A percentile compares a stretch with the other conserved stretches of the same genome.
phyloP scores from a whole-genome alignment of 148 eudicot genomes.

The Fagopyrum tataricum region DNA sequence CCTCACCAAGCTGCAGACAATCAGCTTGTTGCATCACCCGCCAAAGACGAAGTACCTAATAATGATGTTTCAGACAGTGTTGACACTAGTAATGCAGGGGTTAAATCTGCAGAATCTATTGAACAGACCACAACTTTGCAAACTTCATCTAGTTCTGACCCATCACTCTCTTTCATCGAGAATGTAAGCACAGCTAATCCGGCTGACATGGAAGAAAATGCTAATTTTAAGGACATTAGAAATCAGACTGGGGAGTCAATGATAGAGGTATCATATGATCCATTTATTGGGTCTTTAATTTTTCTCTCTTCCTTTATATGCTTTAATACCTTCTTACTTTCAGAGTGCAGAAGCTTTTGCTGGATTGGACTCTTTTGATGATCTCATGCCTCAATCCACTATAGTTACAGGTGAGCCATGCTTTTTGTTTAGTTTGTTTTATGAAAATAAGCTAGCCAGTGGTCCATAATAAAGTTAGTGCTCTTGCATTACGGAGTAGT shows the following conservation, averaged over 20 bases:
- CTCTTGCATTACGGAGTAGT: too few species aligned
- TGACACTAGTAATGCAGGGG: constrained; percentile 2
- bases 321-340: constrained; percentile 3
- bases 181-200: constrained; percentile 16
- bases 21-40: constrained; percentile 15
- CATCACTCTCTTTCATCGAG: constrained; percentile 12
- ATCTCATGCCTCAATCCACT: constrained; percentile 22
- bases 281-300: neutral
- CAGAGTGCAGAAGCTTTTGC: constrained; percentile 33
- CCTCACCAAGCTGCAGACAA: constrained; percentile 12
- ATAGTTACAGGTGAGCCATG: constrained; percentile 21
- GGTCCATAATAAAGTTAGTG: neutral
- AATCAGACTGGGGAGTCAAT: constrained; percentile 18
- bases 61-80: constrained; percentile 14
- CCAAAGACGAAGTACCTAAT: constrained; percentile 15
- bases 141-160: constrained; percentile 6
- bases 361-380: constrained; percentile 29
- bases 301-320: neutral
- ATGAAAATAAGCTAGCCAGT: neutral
- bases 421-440: neutral
- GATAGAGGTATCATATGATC: constrained; percentile 27
- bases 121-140: neutral
- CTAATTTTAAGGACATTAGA: constrained; percentile 5
- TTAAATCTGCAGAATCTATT: neutral
- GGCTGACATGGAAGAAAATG: constrained; percentile 15